Conservation (phyloP, 768 basidiomycete genomes). For the Mycena capillaripes region DNA sequence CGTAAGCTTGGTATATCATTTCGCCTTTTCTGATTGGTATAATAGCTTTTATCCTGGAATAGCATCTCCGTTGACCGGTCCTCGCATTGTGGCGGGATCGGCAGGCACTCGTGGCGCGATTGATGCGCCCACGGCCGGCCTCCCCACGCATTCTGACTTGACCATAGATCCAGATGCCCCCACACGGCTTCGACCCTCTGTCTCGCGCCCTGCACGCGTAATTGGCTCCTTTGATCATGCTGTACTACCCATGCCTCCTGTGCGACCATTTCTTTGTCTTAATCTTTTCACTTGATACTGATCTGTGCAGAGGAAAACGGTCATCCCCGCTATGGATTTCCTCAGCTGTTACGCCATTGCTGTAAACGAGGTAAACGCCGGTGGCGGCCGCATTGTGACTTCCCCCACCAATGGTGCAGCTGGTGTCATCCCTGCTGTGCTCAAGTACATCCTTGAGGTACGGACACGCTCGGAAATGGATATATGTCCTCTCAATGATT, state of each 20-base stretch:
- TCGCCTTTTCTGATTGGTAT: constrained; percentile 14
- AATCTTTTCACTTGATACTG: constrained; percentile 4
- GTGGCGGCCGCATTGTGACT: constrained; percentile 92
- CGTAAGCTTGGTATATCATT: constrained; percentile 29
- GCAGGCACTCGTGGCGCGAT: constrained; percentile 41
- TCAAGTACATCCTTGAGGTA: constrained; percentile 92
- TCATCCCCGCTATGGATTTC: constrained; percentile 95
- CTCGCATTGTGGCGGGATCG: constrained; percentile 49
- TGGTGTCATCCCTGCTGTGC: constrained; percentile 92
- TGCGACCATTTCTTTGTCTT: constrained; percentile 51
- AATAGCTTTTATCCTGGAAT: constrained; percentile 65
- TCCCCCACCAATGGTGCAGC: constrained; percentile 95
- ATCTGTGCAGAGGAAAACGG: constrained; percentile 75
- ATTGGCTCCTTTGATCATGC: constrained; percentile 87
- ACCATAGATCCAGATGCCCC: constrained; percentile 34
- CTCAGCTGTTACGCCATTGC: constrained; percentile 95
- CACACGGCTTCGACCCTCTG: constrained; percentile 28
- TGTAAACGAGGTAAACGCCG: constrained; percentile 95
- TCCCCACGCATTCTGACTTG: constrained; percentile 36
- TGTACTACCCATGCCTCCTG: constrained; percentile 85
- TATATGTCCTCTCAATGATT: constrained; percentile 18
- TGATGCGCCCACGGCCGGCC: constrained; percentile 29
- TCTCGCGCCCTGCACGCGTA: constrained; percentile 58
- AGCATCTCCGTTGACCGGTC: constrained; percentile 43
- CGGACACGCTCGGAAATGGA: constrained; percentile 27